These are phyloP conservation scores for Fusarium odoratissimum DNA, from an alignment of 2,329 filamentous ascomycete species.

Conservation along the genomic window DNA sequence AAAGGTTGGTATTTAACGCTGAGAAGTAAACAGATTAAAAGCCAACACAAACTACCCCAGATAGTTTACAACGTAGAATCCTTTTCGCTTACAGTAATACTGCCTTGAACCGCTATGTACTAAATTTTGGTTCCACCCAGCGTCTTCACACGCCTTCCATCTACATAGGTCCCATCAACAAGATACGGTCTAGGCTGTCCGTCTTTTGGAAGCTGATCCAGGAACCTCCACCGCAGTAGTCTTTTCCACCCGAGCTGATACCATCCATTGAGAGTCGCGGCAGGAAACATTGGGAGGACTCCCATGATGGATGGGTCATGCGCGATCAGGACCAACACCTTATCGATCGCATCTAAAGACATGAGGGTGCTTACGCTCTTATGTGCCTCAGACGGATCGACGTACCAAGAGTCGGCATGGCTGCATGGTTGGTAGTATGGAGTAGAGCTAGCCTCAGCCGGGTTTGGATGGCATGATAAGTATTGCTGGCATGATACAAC, in stretches of 20 bases:
- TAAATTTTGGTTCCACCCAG: neutral
- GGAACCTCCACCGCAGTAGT: neutral
- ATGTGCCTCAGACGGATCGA: constrained; percentile 15
- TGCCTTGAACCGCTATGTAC: too few species aligned
- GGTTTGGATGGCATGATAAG: constrained; percentile 3
- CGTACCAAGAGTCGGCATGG: constrained; percentile 22
- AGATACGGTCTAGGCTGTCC: neutral
- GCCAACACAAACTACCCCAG: too few species aligned
- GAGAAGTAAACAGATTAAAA: too few species aligned
- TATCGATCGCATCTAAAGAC: constrained; percentile 23
- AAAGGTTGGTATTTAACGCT: too few species aligned
- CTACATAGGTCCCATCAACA: constrained; percentile 16
- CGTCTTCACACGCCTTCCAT: constrained; percentile 3
- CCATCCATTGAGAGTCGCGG: neutral
- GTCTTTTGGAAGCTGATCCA: constrained; percentile 3
- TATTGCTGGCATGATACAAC: neutral
- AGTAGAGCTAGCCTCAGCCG: neutral
- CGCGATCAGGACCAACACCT: constrained; percentile 28
- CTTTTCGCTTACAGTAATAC: too few species aligned
- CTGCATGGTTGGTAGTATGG: constrained; percentile 11
- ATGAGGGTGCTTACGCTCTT: constrained; percentile 15
- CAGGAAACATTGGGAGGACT: neutral
- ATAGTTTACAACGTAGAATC: too few species aligned
- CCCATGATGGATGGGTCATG: constrained; percentile 22
- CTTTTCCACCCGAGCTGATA: neutral